phyloP scores from a whole-genome alignment of 192 early-diverging fungal genomes.

The Backusella tuberculispora region DNA sequence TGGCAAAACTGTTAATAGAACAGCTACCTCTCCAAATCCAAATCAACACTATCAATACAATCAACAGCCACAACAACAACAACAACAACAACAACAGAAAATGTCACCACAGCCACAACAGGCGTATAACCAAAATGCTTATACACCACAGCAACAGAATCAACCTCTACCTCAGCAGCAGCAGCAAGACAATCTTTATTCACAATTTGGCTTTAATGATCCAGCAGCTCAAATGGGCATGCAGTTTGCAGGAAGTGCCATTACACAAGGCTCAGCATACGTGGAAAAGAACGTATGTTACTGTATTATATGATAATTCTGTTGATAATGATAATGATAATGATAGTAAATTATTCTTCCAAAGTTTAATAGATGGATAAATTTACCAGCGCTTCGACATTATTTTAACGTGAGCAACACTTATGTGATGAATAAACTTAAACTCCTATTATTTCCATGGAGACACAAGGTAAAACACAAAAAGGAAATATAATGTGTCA shows the following conservation, averaged over 20 bases:
- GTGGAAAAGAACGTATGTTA: constrained; percentile 87
- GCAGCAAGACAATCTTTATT: constrained; percentile 43
- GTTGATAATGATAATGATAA: background rate
- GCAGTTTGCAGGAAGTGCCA: constrained; percentile 87
- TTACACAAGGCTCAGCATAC: constrained; percentile 82
- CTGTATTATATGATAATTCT: background rate
- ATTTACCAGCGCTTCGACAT: constrained; percentile 82
- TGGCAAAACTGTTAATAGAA: constrained; percentile 39
- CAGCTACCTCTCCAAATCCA: constrained; percentile 51
- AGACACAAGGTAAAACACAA: constrained; percentile 65
- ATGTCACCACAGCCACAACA: constrained; percentile 39
- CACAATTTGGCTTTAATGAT: constrained; percentile 62
- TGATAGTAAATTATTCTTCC: background rate
- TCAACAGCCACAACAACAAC: constrained; percentile 26
- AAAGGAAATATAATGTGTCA: background rate
- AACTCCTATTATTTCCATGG: constrained; percentile 89
- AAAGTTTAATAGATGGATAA: constrained; percentile 83
- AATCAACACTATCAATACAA: constrained; percentile 32
- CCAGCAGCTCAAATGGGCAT: constrained; percentile 90
- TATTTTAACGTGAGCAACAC: constrained; percentile 97
- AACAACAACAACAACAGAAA: constrained; percentile 32
- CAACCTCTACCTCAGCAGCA: constrained; percentile 29
- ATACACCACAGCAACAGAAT: constrained; percentile 15
- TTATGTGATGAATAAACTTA: constrained; percentile 90
- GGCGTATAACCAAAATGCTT: constrained; percentile 8